Base-by-base conservation (phyloP, 1,284 basidiomycete genomes). In the Papiliotrema fonsecae region DNA sequence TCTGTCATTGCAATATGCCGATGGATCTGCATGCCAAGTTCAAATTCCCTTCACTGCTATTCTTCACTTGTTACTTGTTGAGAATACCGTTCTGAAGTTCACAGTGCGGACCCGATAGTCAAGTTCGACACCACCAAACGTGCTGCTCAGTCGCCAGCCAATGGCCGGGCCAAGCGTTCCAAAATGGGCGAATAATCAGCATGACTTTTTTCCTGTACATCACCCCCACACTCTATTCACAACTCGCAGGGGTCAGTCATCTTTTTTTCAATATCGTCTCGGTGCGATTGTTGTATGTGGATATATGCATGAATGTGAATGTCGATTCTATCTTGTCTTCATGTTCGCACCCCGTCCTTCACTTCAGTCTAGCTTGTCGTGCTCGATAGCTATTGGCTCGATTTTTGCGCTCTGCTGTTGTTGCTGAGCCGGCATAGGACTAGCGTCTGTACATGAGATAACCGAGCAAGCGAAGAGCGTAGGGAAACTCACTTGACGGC, bases 341-440 rank as follows among this genome's bases (percentile, higher is more conserved):
- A 13, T 41, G 4, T 24, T 26, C 25, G 16, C 16, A 35, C 34
- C 16, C 21, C 34, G 14, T 35, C 7, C 16, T 16, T 7, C n/a
- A 18, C 11, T 25, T 56, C 49, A 67, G 49, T 67, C 65, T 42
- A 67, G 49, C 49, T 61, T 56, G 18, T 67, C 65, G 42, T 62
- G 60, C 35, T 67, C 58, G 4, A 67, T 14, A 10, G 49, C 57
- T 22, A 62, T 36, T 22, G 64, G 52, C 50, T 64, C 64, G 22
- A 61, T 58, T 52, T 60, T 67, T 4, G 62, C 62, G 21, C 34
- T 44, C 16, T 40, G 54, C 31, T 47, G 44, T 32, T 48, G 35
- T 28, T 54, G 45, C 32, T 54, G 43, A 27, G 42, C 45, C 4
- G 43, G 43, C 22, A 53, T 43, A 24, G 49, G 18, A 5, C 52